Evolutionary conservation across 352 stramenopile genomes (phyloP).

Genomic region (Achlya hypogyna): DNA sequence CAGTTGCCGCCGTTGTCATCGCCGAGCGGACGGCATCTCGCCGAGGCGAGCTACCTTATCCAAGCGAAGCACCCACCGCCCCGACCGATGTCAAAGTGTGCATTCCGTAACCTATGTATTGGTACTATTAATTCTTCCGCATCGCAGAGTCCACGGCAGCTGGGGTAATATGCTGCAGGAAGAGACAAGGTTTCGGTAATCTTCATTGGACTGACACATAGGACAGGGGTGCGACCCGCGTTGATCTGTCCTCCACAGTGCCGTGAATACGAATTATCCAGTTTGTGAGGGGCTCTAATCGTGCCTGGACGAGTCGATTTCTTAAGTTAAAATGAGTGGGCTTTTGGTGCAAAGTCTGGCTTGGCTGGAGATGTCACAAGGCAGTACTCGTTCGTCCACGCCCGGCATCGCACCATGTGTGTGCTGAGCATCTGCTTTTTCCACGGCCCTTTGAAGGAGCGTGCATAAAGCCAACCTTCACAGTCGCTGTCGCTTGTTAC

Average conservation of each 20-base stretch:
- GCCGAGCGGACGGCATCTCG: not conserved
- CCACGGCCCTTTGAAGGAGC: constrained; percentile 53
- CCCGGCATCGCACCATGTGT: constrained; percentile 47
- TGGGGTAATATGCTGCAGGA: too few species aligned
- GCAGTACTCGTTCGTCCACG: constrained; percentile 58
- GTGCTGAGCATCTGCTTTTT: constrained; percentile 35
- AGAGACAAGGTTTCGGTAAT: too few species aligned
- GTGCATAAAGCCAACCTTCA: constrained; percentile 58
- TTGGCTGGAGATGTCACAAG: not conserved
- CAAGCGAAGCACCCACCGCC: not conserved
- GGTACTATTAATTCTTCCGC: too few species aligned
- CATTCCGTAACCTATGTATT: too few species aligned
- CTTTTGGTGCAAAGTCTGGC: not conserved
- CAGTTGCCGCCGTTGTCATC: constrained; percentile 23
- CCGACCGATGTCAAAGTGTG: too few species aligned
- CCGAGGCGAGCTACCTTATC: not conserved
- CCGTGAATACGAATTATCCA: too few species aligned
- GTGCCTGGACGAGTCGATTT: too few species aligned
- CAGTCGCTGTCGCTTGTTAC: constrained; percentile 35
- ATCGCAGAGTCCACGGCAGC: too few species aligned
- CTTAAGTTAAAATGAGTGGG: not conserved
- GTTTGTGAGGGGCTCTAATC: too few species aligned
- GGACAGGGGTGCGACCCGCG: too few species aligned
- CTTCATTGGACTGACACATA: too few species aligned
- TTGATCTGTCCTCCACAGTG: too few species aligned